phyloP scores from a whole-genome alignment of 2,329 filamentous ascomycete species.

The Dactylellina cionopaga region DNA sequence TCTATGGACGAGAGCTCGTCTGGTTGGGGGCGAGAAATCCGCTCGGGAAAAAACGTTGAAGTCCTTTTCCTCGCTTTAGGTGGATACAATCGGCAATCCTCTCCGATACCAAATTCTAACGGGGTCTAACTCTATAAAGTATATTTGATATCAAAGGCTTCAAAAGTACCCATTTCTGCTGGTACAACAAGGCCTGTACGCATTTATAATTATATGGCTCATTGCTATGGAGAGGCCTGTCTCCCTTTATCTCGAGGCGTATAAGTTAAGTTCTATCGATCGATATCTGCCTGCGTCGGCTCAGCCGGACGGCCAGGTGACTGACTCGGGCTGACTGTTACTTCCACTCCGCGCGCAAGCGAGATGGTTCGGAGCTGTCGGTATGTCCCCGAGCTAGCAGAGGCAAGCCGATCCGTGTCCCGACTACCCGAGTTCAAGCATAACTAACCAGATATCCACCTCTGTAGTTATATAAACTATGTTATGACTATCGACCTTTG shows the following conservation, averaged over 20 bases:
- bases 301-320: conserved; percentile 21
- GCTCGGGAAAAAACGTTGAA: conserved; percentile 40
- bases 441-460: too few relatives aligned
- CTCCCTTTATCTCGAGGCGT: too few relatives aligned
- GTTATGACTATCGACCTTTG: not conserved
- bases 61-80: conserved; percentile 18
- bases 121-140: too few relatives aligned
- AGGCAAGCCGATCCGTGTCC: conserved; percentile 31
- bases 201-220: conserved; percentile 46
- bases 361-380: conserved; percentile 41
- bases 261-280: too few relatives aligned
- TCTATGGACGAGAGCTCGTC: not conserved
- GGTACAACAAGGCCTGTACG: not conserved
- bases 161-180: conserved; percentile 4
- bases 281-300: conserved; percentile 9
- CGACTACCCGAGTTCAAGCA: conserved; percentile 30
- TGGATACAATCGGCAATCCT: conserved; percentile 50
- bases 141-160: conserved; percentile 16
- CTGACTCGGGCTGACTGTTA: conserved; percentile 28
- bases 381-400: conserved; percentile 38
- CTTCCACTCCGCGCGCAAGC: conserved; percentile 20
- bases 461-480: too few relatives aligned
- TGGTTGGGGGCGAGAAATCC: conserved; percentile 15
- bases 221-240: not conserved
- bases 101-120: conserved; percentile 7